These are phyloP conservation scores for Debaryomyces coudertii DNA, from an alignment of 1,139 yeast genomes.

Conservation along the genomic window DNA sequence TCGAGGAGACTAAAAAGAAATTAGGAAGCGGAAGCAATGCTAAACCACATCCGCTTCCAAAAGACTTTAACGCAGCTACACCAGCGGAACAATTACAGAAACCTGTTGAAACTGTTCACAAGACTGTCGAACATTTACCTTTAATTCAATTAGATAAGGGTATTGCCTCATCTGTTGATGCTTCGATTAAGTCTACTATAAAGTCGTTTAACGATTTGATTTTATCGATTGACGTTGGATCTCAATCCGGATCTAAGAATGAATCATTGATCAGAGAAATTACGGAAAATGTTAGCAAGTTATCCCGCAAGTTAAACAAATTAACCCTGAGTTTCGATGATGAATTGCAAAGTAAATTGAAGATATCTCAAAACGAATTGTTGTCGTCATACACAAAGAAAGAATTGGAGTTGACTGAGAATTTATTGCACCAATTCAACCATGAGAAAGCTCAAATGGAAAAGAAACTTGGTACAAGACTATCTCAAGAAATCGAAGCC, in stretches of 20 bases:
- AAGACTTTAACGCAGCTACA: constrained; percentile 26
- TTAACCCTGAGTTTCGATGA: constrained; percentile 47
- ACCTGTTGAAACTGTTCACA: constrained; percentile 44
- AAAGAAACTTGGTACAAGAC: constrained; percentile 59
- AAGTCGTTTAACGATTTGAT: constrained; percentile 57
- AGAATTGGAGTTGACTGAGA: constrained; percentile 53
- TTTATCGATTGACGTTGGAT: constrained; percentile 47
- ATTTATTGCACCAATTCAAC: constrained; percentile 51
- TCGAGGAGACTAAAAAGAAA: constrained; percentile 42
- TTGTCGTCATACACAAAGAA: constrained; percentile 58
- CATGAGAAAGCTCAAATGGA: constrained; percentile 65
- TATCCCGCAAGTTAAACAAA: constrained; percentile 36
- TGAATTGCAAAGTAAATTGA: constrained; percentile 41
- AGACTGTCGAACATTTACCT: constrained; percentile 39
- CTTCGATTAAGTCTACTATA: constrained; percentile 50
- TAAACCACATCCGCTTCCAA: constrained; percentile 17
- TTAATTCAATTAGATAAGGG: constrained; percentile 32
- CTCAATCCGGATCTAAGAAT: constrained; percentile 32
- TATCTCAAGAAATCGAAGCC: constrained; percentile 69
- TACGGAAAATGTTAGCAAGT: constrained; percentile 34
- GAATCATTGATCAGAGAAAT: constrained; percentile 35
- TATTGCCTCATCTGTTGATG: constrained; percentile 36
- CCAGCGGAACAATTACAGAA: constrained; percentile 53
- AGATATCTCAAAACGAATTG: constrained; percentile 52
- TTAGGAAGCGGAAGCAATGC: constrained; percentile 23